Conservation (phyloP, 495 filamentous ascomycete species). For the Clavariopsis aquatica region DNA sequence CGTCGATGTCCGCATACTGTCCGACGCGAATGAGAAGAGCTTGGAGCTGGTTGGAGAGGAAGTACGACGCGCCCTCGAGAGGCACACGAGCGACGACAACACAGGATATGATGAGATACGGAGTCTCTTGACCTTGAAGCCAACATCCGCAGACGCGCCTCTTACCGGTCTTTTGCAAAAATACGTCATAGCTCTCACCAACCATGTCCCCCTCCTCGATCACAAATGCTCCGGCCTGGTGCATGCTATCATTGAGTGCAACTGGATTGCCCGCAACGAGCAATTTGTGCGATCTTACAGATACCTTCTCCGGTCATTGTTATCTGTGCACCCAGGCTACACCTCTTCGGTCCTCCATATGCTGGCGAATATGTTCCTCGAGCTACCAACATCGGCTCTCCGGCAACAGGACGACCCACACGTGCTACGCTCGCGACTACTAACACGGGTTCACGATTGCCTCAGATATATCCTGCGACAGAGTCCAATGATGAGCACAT, state of each 20-base stretch:
- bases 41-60: slow-evolving; percentile 65
- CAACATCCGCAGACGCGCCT: slow-evolving; percentile 51
- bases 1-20: slow-evolving; percentile 62
- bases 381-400: slow-evolving; percentile 54
- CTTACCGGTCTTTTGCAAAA: slow-evolving; percentile 62
- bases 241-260: slow-evolving; percentile 66
- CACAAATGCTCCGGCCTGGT: slow-evolving; percentile 74
- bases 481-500: slow-evolving; percentile 73
- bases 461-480: slow-evolving; percentile 74
- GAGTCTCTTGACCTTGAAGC: slow-evolving; percentile 59
- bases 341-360: slow-evolving; percentile 67
- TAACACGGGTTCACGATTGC: slow-evolving; percentile 70
- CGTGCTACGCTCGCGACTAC: slow-evolving; percentile 61
- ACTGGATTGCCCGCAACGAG: slow-evolving; percentile 85
- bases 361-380: slow-evolving; percentile 74
- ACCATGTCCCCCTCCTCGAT: slow-evolving; percentile 67
- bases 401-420: slow-evolving; percentile 60
- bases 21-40: slow-evolving; percentile 59
- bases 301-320: slow-evolving; percentile 75
- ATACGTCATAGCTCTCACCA: slow-evolving; percentile 77
- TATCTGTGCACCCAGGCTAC: slow-evolving; percentile 74
- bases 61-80: slow-evolving; percentile 71
- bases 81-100: slow-evolving; percentile 65
- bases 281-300: slow-evolving; percentile 76
- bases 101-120: slow-evolving; percentile 73